Conservation (phyloP, 129 eudicot species). For the Pulicaria dysenterica region DNA sequence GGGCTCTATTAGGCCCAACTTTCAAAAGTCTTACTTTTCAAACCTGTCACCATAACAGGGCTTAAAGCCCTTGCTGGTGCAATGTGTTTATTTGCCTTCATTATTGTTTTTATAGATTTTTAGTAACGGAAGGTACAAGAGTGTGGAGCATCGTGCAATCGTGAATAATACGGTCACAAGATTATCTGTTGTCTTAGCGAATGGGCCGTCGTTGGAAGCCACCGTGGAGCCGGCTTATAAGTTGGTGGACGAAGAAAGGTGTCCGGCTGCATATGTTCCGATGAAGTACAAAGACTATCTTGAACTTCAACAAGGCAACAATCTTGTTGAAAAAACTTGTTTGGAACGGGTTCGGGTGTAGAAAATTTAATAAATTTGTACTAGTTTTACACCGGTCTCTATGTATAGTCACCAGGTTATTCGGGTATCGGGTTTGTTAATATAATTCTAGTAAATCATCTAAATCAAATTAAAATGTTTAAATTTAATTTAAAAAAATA, state of each 20-base stretch:
- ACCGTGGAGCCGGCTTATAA: conserved; percentile 43
- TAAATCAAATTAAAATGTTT: no score
- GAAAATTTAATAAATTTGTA: neutral
- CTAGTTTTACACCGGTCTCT: no score
- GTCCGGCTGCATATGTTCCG: conserved; percentile 35
- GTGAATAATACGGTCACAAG: conserved; percentile 48
- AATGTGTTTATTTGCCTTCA: no score
- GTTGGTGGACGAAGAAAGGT: conserved; percentile 27
- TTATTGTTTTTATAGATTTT: conserved; percentile 33
- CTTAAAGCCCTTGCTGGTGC: no score
- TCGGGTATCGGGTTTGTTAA: no score
- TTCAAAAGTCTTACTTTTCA: no score
- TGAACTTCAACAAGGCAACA: conserved; percentile 47
- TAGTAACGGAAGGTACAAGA: conserved; percentile 63
- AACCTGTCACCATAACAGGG: no score
- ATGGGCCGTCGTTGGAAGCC: conserved; percentile 55
- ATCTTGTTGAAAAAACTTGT: conserved; percentile 37
- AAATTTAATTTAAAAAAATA: no score
- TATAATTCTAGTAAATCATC: no score
- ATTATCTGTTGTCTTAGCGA: conserved; percentile 44
- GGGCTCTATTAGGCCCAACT: no score
- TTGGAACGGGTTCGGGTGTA: conserved; percentile 39
- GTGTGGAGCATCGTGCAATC: conserved; percentile 53
- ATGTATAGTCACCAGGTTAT: no score
- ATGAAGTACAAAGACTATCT: conserved; percentile 53